phyloP scores from a whole-genome alignment of 768 basidiomycete genomes.

The Mycena olivaceomarginata region DNA sequence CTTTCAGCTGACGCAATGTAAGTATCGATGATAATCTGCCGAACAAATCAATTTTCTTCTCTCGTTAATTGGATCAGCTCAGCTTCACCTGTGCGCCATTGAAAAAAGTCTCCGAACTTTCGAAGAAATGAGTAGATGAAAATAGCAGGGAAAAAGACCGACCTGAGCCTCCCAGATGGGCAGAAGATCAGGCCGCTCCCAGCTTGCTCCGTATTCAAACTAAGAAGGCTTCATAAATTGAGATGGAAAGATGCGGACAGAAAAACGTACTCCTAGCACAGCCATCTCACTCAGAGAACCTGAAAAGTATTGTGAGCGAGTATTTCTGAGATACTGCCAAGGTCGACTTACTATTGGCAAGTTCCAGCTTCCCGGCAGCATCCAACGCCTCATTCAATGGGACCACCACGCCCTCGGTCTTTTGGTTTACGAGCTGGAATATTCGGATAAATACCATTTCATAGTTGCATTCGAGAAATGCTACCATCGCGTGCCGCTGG shows the following conservation, averaged over 20 bases:
- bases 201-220: slow-evolving; percentile 95
- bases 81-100: slow-evolving; percentile 87
- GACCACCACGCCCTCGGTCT: slow-evolving; percentile 85
- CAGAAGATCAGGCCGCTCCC: slow-evolving; percentile 88
- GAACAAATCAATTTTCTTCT: neutral
- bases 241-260: slow-evolving; percentile 1
- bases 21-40: slow-evolving; percentile 89
- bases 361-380: slow-evolving; percentile 81
- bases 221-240: slow-evolving; percentile 51
- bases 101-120: slow-evolving; percentile 93
- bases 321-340: neutral
- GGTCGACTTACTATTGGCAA: slow-evolving; percentile 86
- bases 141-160: slow-evolving; percentile 28
- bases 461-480: too few relatives aligned
- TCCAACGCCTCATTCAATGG: slow-evolving; percentile 85
- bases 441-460: too few relatives aligned
- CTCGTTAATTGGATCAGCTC: neutral
- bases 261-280: slow-evolving; percentile 82
- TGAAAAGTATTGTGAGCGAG: slow-evolving; percentile 51
- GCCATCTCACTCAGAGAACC: slow-evolving; percentile 94
- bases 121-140: neutral
- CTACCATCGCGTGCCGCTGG: slow-evolving; percentile 81
- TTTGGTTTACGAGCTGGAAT: slow-evolving; percentile 82
- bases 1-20: slow-evolving; percentile 91
- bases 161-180: slow-evolving; percentile 97